Base-by-base conservation (phyloP, 352 stramenopile genomes). In the Phytophthora cactorum region DNA sequence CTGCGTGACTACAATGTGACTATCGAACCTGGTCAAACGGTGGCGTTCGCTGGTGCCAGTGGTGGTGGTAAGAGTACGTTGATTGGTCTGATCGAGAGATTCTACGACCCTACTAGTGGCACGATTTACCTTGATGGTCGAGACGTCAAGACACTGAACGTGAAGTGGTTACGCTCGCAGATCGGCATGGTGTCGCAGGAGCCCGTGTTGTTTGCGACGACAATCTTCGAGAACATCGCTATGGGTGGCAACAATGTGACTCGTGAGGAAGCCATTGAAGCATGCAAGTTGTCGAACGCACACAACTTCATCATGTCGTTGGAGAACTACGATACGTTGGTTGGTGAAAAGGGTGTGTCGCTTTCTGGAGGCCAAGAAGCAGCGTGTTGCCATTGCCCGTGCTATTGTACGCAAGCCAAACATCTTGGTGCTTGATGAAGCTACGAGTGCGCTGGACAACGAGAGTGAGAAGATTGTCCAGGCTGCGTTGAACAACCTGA, bases 161-260 rank as follows among this genome's bases (percentile, higher is more conserved):
- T 98, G 14, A 89, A 88, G 59, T 81, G 74, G 67, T 66, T 92
- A 22, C 76, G 87, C 7, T 68, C 75, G 8, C 79, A 95, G 59
- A 91, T 86, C 31, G 75, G 84, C 6, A 63, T 96, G 0, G 87
- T 95, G 0, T 89, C 77, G 1, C 93, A 98, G 70, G 85, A 97
- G 58, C 89, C 90, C 12, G 89, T 91, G 31, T 76, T 98, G 15
- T 98, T 98, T 71, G 86, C 88, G n/a, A 84, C 75, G 15, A 91
- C 81, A 0, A 96, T 98, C 52, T 57, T 68, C 3, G 83, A 98
- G n/a, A 98, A 98, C 64, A 96, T 99, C 63, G 69, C 72, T 8
- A 89, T 83, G 29, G 91, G 85, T 31, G 82, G 71, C 17, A 74
- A 79, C 15, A 69, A 79, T 56, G 82, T 84, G 29, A 92, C 77